phyloP scores from a whole-genome alignment of 768 basidiomycete genomes.

The Lactarius evosmus region DNA sequence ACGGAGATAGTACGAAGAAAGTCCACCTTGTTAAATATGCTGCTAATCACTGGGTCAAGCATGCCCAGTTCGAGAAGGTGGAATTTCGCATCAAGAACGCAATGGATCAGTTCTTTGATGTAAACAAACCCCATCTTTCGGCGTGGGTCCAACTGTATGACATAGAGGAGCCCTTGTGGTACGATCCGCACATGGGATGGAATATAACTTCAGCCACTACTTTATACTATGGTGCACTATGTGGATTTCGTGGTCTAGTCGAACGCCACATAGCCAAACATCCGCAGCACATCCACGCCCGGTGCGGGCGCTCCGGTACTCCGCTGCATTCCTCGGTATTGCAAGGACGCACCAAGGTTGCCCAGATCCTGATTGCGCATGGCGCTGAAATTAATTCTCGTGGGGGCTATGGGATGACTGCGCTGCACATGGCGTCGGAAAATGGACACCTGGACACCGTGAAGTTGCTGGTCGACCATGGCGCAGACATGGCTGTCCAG shows the following conservation, averaged over 20 bases:
- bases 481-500: too few species aligned
- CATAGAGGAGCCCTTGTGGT: background rate
- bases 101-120: background rate
- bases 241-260: background rate
- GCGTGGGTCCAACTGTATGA: background rate
- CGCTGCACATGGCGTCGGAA: too few species aligned
- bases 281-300: background rate
- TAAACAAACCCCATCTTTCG: background rate
- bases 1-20: background rate
- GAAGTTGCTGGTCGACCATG: too few species aligned
- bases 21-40: background rate
- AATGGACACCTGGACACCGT: too few species aligned
- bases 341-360: background rate
- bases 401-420: too few species aligned
- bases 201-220: too few species aligned
- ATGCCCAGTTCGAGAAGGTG: background rate
- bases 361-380: background rate
- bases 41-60: background rate
- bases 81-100: background rate
- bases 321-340: background rate
- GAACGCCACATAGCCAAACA: background rate
- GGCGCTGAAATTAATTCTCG: too few species aligned
- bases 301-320: background rate
- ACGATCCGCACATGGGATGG: too few species aligned
- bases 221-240: background rate